A percentile compares a stretch with the other conserved stretches of the same genome.
These are phyloP conservation scores for Suillus alpinus DNA, from an alignment of 768 basidiomycete genomes.

Conservation along the genomic window DNA sequence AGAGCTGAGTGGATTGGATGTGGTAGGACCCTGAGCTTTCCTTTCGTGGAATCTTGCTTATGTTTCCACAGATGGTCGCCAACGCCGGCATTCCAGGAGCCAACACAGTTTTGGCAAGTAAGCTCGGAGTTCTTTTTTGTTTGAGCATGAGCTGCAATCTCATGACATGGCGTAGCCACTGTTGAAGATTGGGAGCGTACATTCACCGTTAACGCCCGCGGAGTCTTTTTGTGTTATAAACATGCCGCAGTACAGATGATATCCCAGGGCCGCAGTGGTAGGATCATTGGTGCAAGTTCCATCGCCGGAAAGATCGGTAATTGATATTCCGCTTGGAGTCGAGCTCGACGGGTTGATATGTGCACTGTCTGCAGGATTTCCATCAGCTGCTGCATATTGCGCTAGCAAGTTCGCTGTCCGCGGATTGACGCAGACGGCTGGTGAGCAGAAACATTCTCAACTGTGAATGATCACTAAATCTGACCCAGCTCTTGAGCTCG, in stretches of 20 bases:
- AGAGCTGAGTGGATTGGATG: slow-evolving; percentile 11
- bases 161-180: slow-evolving; percentile 7
- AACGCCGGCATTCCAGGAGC: slow-evolving; percentile 16
- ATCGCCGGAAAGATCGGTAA: slow-evolving; percentile 5
- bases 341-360: background rate
- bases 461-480: background rate
- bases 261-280: slow-evolving; percentile 14
- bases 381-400: slow-evolving; percentile 10
- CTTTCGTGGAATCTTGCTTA: background rate
- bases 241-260: slow-evolving; percentile 14
- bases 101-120: background rate
- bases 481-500: slow-evolving; percentile 35
- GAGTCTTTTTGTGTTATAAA: slow-evolving; percentile 29
- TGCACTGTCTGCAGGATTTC: slow-evolving; percentile 2
- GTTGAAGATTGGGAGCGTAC: slow-evolving; percentile 25
- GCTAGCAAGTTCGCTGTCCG: slow-evolving; percentile 22
- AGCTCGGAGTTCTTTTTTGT: background rate
- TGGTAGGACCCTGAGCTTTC: slow-evolving; percentile 8
- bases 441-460: slow-evolving; percentile 14
- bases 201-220: slow-evolving; percentile 27
- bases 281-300: slow-evolving; percentile 3
- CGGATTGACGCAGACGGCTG: slow-evolving; percentile 21
- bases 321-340: background rate
- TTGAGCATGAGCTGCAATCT: background rate
- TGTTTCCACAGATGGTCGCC: slow-evolving; percentile 16